Conservation (phyloP, 768 basidiomycete genomes). For the Xerocomus potaroensis region DNA sequence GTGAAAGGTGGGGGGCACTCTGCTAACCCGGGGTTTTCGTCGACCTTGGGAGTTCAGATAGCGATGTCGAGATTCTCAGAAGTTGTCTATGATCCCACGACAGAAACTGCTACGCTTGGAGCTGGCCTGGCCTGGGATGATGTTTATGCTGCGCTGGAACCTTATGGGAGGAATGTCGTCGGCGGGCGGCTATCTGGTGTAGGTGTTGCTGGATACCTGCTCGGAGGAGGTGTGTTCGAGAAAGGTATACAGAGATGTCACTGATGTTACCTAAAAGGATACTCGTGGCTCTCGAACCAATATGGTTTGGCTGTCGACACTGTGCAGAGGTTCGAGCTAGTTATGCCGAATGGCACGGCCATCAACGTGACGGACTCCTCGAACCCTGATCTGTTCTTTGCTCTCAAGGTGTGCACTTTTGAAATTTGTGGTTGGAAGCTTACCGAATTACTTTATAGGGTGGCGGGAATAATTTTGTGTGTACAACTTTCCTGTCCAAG, state of each 20-base stretch:
- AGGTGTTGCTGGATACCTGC: conserved; percentile 51
- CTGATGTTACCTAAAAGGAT: conserved; percentile 34
- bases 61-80: conserved; percentile 46
- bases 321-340: conserved; percentile 49
- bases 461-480: conserved; percentile 24
- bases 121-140: conserved; percentile 56
- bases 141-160: conserved; percentile 46
- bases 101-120: conserved; percentile 38
- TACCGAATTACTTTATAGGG: conserved; percentile 36
- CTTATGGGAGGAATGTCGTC: conserved; percentile 47
- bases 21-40: conserved; percentile 50
- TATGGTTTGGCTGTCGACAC: conserved; percentile 55
- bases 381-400: conserved; percentile 38
- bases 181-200: conserved; percentile 51
- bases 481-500: neutral
- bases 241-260: neutral
- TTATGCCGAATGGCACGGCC: conserved; percentile 42
- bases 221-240: conserved; percentile 44
- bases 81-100: conserved; percentile 36
- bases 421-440: too few species aligned
- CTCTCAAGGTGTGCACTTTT: conserved; percentile 32
- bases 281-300: conserved; percentile 59
- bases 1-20: conserved; percentile 58
- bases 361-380: conserved; percentile 28
- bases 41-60: conserved; percentile 54